phyloP scores from a whole-genome alignment of 805 yeast genomes.

The Candida odintsovae region DNA sequence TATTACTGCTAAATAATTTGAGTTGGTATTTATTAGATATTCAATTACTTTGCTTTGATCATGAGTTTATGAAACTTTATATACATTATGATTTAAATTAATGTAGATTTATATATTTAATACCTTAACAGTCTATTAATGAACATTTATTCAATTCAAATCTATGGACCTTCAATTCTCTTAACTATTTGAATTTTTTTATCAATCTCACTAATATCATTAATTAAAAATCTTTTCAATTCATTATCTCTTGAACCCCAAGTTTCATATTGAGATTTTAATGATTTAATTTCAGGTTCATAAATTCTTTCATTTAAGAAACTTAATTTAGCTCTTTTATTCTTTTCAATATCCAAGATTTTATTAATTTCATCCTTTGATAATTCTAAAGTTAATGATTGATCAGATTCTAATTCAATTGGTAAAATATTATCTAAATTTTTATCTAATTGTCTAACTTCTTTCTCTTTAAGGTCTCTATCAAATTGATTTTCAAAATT shows the following conservation, averaged over 20 bases:
- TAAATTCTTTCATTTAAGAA: constrained; percentile 14
- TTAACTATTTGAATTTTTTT: constrained; percentile 12
- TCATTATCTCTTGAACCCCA: constrained; percentile 19
- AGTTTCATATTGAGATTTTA: constrained; percentile 13
- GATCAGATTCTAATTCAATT: constrained; percentile 12
- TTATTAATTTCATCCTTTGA: constrained; percentile 15
- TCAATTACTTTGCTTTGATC: background rate
- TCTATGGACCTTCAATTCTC: background rate
- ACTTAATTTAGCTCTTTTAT: constrained; percentile 12
- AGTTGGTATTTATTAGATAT: too few relatives aligned
- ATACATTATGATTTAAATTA: background rate
- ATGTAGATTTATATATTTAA: too few relatives aligned
- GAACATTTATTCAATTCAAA: background rate
- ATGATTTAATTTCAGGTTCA: constrained; percentile 14
- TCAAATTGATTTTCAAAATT: constrained; percentile 15
- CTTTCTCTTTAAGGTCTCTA: constrained; percentile 7
- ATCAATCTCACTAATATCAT: constrained; percentile 16
- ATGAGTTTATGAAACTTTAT: background rate
- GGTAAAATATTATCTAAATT: constrained; percentile 8
- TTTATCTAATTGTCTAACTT: constrained; percentile 11
- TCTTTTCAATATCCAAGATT: constrained; percentile 16
- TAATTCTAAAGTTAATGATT: constrained; percentile 5
- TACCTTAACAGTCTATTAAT: too few relatives aligned
- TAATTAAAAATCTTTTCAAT: constrained; percentile 17
- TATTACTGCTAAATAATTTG: background rate